phyloP scores from a whole-genome alignment of 805 yeast species.

The Wilhelminamyces savonicus region DNA sequence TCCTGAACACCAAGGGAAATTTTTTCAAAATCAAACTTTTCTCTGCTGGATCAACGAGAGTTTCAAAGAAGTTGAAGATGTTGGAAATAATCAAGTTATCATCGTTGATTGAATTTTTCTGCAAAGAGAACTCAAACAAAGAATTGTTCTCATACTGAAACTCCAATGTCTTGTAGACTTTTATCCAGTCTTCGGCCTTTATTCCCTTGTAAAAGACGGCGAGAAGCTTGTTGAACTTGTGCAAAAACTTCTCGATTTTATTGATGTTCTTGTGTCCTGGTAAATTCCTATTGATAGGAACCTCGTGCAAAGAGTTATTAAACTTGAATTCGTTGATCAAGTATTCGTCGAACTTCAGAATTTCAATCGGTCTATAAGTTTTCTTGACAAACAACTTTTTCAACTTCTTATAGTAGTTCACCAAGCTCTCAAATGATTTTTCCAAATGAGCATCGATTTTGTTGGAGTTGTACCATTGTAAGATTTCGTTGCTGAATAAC shows the following conservation, averaged over 20 bases:
- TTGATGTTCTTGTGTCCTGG: slow-evolving; percentile 40
- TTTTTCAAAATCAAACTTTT: slow-evolving; percentile 28
- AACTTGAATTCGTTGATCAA: slow-evolving; percentile 36
- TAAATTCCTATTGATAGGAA: slow-evolving; percentile 40
- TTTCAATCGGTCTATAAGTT: slow-evolving; percentile 54
- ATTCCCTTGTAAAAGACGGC: slow-evolving; percentile 51
- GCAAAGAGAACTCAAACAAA: slow-evolving; percentile 50
- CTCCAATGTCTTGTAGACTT: slow-evolving; percentile 68
- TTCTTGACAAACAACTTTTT: slow-evolving; percentile 67
- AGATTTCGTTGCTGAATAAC: slow-evolving; percentile 60
- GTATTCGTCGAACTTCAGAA: slow-evolving; percentile 32
- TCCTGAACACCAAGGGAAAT: slow-evolving; percentile 66
- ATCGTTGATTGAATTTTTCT: slow-evolving; percentile 34
- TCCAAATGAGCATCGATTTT: slow-evolving; percentile 30
- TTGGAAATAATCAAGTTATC: slow-evolving; percentile 59
- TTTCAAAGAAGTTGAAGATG: slow-evolving; percentile 63
- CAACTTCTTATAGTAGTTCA: slow-evolving; percentile 52
- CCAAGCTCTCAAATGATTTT: slow-evolving; percentile 32
- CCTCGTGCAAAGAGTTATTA: slow-evolving; percentile 35
- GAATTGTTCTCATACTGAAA: slow-evolving; percentile 54
- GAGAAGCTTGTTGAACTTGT: slow-evolving; percentile 57
- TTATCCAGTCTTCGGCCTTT: slow-evolving; percentile 71
- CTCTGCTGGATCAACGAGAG: slow-evolving; percentile 45
- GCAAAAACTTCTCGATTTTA: slow-evolving; percentile 56
- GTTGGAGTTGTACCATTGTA: slow-evolving; percentile 40